Conservation (phyloP, 305 asterid species). For the Fraxinus dipetala region DNA sequence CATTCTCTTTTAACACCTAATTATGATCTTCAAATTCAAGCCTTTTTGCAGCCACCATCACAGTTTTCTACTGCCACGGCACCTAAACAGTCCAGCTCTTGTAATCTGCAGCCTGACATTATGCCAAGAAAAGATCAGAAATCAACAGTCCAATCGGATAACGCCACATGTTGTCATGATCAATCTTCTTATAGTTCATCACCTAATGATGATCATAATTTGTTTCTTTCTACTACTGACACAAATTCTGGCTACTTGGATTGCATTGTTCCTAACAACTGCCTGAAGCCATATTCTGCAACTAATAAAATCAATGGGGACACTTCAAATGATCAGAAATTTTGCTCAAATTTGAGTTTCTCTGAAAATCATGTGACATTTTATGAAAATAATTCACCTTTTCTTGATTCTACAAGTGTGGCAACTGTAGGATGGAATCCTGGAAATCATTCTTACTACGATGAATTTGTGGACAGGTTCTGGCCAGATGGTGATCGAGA, state of each 20-base stretch:
- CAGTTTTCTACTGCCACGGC: slow-evolving; percentile 4
- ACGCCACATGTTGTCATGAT: slow-evolving; percentile 29
- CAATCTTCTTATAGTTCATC: slow-evolving; percentile 42
- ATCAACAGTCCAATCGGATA: slow-evolving; percentile 27
- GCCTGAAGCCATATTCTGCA: slow-evolving; percentile 50
- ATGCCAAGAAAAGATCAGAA: not conserved
- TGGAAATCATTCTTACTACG: slow-evolving; percentile 14
- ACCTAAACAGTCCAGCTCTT: slow-evolving; percentile 10
- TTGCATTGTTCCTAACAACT: slow-evolving; percentile 77
- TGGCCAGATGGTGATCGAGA: slow-evolving; percentile 36
- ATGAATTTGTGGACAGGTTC: slow-evolving; percentile 30
- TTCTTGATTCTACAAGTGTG: slow-evolving; percentile 13
- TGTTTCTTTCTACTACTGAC: slow-evolving; percentile 32
- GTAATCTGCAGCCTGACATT: not conserved
- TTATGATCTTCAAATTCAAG: slow-evolving; percentile 38
- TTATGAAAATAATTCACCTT: not conserved
- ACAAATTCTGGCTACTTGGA: slow-evolving; percentile 72
- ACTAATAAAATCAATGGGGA: not conserved
- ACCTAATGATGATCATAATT: slow-evolving; percentile 30
- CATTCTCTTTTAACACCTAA: slow-evolving; percentile 43
- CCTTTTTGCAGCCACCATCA: slow-evolving; percentile 24
- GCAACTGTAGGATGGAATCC: slow-evolving; percentile 18
- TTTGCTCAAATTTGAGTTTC: slow-evolving; percentile 15
- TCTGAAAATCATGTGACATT: slow-evolving; percentile 15
- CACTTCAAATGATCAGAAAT: not conserved